These are phyloP conservation scores for Phanerodontia chrysosporium DNA, from an alignment of 768 basidiomycete genomes.

Conservation along the genomic window DNA sequence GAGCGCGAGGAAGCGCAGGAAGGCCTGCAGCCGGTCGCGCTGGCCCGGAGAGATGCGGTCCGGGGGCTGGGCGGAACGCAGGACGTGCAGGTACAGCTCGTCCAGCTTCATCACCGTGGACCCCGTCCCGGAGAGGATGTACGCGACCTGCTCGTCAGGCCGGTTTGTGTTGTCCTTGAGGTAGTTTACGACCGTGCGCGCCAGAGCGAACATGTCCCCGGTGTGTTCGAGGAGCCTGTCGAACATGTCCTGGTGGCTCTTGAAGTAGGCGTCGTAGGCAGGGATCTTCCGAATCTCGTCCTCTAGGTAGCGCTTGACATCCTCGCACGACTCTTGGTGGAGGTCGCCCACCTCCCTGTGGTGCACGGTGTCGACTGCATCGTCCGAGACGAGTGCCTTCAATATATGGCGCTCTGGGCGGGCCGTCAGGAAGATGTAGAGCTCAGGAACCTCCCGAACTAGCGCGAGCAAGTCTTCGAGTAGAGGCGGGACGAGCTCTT, in stretches of 20 bases:
- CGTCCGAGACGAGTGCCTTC: not conserved
- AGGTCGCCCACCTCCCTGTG: not conserved
- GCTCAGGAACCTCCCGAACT: not conserved
- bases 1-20: not conserved
- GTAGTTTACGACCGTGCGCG: not conserved
- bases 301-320: not conserved
- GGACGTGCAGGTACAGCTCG: not conserved
- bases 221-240: not conserved
- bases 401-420: not conserved
- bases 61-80: not conserved
- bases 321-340: not conserved
- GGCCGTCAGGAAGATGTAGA: too few relatives aligned
- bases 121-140: not conserved
- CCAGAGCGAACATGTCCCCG: not conserved
- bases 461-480: not conserved
- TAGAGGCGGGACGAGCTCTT: not conserved
- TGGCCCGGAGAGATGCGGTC: not conserved
- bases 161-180: not conserved
- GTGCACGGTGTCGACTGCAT: not conserved
- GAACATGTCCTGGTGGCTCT: not conserved
- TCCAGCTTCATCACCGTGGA: not conserved
- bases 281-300: not conserved
- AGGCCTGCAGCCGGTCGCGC: not conserved
- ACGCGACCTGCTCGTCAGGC: not conserved
- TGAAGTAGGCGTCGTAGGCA: not conserved